Base-by-base conservation (phyloP, 139 green algal species). In the Zygnema cylindricum region DNA sequence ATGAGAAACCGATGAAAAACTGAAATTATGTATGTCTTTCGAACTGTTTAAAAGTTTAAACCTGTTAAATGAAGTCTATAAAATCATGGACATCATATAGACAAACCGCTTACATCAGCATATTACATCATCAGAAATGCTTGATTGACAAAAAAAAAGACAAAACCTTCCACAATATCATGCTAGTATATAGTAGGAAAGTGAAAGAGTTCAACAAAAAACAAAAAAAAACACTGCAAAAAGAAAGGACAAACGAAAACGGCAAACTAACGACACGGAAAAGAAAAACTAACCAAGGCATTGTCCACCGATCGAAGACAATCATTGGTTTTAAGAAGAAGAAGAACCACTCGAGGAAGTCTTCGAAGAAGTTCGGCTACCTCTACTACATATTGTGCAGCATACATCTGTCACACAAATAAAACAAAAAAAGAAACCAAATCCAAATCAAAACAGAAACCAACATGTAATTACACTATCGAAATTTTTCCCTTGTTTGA, bases 311-410 rank as follows among this genome's bases (percentile, higher is more conserved):
- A 86, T 32, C 96, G 86, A 54, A 98, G 93, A 93, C 96, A 98
- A 93, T 98, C 96, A 77, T 98, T 98, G 35, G 96, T 98, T 90
- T 98, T 98, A 40, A 98, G 94, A 55, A 98, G 93, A 81, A 98
- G 95, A 89, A 98, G 94, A 90, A 98, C 87, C 39, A 89, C 92
- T 1, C 94, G 93, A 0, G 96, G 96, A 73, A 98, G 93, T 49
- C 88, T 89, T n/a, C 88, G 38, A 81, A 98, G 95, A 92, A 98
- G 94, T 3, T 86, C 79, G 1, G 69, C 91, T 73, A 98, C 98
- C 83, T 98, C 92, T 0, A 57, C 55, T 0, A 92, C 93, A 83
- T 98, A 96, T 33, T 95, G 57, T 0, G 89, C 35, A 3, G 94
- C 96, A 78, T 96, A 96, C 35, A 79, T 76, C 87, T 94, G 90